A percentile compares a stretch with the other conserved stretches of the same genome.
Conservation (phyloP, 495 filamentous ascomycete genomes). For the Aspergillus steynii region DNA sequence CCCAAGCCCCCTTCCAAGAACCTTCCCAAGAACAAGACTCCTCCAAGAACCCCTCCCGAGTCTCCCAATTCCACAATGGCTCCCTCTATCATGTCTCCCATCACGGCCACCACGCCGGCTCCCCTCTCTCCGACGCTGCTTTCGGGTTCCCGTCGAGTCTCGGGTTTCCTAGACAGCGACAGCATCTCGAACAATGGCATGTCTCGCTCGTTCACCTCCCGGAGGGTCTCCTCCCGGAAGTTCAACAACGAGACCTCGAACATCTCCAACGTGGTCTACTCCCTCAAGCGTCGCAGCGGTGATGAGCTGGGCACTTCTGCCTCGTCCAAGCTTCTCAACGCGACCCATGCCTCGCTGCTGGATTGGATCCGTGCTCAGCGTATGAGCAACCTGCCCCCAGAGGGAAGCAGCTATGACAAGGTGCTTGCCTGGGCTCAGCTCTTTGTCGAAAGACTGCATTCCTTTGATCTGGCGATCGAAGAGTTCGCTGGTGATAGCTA, state of each 20-base stretch:
- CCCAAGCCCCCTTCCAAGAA: slow-evolving; percentile 5
- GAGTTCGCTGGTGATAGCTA: slow-evolving; percentile 39
- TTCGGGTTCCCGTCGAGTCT: slow-evolving; percentile 8
- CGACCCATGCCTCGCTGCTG: slow-evolving; percentile 26
- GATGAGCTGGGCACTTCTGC: slow-evolving; percentile 20
- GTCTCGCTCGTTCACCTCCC: slow-evolving; percentile 14
- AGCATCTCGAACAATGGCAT: slow-evolving; percentile 10
- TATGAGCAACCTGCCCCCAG: slow-evolving; percentile 38
- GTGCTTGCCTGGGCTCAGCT: slow-evolving; percentile 37
- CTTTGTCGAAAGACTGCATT: slow-evolving; percentile 27
- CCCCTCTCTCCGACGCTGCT: slow-evolving; percentile 8
- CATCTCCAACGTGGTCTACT: slow-evolving; percentile 22
- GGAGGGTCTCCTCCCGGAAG: slow-evolving; percentile 26
- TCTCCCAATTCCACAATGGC: background rate
- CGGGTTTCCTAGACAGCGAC: slow-evolving; percentile 12
- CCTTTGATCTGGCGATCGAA: slow-evolving; percentile 35
- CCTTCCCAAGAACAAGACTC: background rate
- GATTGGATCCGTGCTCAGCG: slow-evolving; percentile 33
- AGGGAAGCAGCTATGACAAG: slow-evolving; percentile 44
- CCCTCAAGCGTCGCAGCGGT: slow-evolving; percentile 21
- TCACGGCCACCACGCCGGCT: background rate
- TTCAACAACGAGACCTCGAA: slow-evolving; percentile 18
- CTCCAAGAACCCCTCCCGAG: background rate
- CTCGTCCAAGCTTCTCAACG: slow-evolving; percentile 19
- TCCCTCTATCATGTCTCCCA: background rate